A percentile compares a stretch with the other conserved stretches of the same genome.
Evolutionary conservation across 495 filamentous ascomycete species (phyloP).

Genomic region (Xanthoparmelia taractica): DNA sequence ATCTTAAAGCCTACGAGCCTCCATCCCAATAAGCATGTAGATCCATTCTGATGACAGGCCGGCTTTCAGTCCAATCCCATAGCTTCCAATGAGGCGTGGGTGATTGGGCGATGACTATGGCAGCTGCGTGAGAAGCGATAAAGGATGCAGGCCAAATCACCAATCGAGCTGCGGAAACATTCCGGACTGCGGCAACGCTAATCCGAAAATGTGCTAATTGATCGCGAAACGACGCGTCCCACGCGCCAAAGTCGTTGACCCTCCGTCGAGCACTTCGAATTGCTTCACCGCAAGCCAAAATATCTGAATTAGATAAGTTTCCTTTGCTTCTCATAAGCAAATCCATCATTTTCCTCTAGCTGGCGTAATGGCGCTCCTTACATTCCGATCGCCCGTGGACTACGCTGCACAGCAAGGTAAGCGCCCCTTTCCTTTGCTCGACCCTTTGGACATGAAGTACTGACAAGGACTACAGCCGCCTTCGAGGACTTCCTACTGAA

Average conservation of each 20-base stretch:
- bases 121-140: too few relatives aligned
- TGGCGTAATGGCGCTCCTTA: conserved; percentile 67
- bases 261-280: neutral
- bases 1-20: too few relatives aligned
- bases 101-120: too few relatives aligned
- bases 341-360: conserved; percentile 16
- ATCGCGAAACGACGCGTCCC: conserved; percentile 3
- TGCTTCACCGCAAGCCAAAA: neutral
- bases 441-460: neutral
- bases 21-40: too few relatives aligned
- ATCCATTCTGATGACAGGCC: too few relatives aligned
- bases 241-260: neutral
- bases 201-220: neutral
- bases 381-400: conserved; percentile 66
- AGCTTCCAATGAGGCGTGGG: too few relatives aligned
- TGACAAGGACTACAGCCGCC: conserved; percentile 38
- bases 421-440: conserved; percentile 20
- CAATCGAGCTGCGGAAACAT: too few relatives aligned
- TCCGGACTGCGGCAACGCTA: neutral
- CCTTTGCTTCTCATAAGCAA: neutral
- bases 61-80: too few relatives aligned
- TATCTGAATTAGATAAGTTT: neutral
- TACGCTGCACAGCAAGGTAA: conserved; percentile 76
- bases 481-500: conserved; percentile 81
- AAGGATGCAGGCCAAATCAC: too few relatives aligned